Percentiles rank a stretch among this genome's conserved stretches.
Evolutionary conservation across 2,329 filamentous ascomycete species (phyloP).

Genomic region (Pseudohalonectria lignicola): DNA sequence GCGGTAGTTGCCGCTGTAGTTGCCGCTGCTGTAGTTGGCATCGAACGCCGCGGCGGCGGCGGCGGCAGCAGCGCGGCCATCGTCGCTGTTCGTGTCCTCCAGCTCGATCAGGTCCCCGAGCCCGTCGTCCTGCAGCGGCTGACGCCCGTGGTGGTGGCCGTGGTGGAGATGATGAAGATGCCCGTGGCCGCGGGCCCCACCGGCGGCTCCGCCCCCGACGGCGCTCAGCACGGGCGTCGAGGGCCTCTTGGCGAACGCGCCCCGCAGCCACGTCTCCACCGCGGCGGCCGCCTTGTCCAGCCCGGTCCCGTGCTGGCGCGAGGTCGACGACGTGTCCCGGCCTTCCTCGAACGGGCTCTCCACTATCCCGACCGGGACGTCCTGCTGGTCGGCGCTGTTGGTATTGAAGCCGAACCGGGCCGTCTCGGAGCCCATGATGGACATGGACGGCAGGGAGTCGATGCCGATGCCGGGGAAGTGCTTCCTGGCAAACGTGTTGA

Average conservation of each 20-base stretch:
- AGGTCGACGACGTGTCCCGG: slow-evolving; percentile 24
- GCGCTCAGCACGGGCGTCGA: slow-evolving; percentile 28
- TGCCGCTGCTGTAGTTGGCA: too few relatives aligned
- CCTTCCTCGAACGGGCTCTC: slow-evolving; percentile 40
- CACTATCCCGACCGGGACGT: slow-evolving; percentile 30
- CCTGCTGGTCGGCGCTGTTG: not conserved
- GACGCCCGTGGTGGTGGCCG: slow-evolving; percentile 2
- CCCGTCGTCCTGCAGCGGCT: slow-evolving; percentile 19
- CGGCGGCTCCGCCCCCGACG: slow-evolving; percentile 19
- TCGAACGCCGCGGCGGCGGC: slow-evolving; percentile 5
- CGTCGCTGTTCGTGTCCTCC: slow-evolving; percentile 48
- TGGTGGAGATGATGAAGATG: not conserved
- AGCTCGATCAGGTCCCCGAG: slow-evolving; percentile 62
- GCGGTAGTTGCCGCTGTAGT: too few relatives aligned
- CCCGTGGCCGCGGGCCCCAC: slow-evolving; percentile 12
- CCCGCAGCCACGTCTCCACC: slow-evolving; percentile 83
- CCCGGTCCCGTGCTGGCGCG: slow-evolving; percentile 32
- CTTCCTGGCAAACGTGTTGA: slow-evolving; percentile 76
- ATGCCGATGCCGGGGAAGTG: slow-evolving; percentile 72
- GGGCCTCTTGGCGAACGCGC: slow-evolving; percentile 58
- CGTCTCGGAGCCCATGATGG: slow-evolving; percentile 49
- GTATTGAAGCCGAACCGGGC: slow-evolving; percentile 43
- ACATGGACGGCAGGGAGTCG: slow-evolving; percentile 56
- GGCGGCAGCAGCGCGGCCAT: slow-evolving; percentile 24
- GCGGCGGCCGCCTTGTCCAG: slow-evolving; percentile 79